Conservation (phyloP, 495 filamentous ascomycete genomes). For the Oidiodendron maius region DNA sequence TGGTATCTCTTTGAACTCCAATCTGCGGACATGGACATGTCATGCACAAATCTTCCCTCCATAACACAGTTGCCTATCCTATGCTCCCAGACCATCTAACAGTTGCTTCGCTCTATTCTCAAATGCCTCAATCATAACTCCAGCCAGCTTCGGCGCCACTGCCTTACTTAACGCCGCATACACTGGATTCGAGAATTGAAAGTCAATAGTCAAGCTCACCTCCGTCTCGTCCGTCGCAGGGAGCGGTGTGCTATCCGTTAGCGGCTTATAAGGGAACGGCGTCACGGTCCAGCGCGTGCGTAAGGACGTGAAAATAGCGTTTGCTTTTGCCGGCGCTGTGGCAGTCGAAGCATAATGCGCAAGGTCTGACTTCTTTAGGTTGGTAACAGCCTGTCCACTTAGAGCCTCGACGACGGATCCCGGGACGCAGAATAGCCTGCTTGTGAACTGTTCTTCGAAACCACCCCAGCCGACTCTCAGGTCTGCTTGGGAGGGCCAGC, state of each 20-base stretch:
- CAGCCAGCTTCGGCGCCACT: constrained; percentile 76
- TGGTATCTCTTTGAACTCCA: neutral
- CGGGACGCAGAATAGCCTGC: constrained; percentile 66
- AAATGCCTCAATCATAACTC: constrained; percentile 89
- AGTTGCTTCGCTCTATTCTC: constrained; percentile 66
- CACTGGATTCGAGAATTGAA: constrained; percentile 77
- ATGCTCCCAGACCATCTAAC: constrained; percentile 31
- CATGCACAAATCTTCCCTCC: constrained; percentile 8
- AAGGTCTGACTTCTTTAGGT: constrained; percentile 32
- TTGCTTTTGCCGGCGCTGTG: constrained; percentile 16
- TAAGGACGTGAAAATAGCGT: constrained; percentile 67
- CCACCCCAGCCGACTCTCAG: constrained; percentile 80
- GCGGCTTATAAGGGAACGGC: constrained; percentile 25
- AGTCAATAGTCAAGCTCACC: constrained; percentile 68
- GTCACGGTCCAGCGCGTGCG: constrained; percentile 70
- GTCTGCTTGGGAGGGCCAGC: constrained; percentile 68
- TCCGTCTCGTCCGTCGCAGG: constrained; percentile 49
- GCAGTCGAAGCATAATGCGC: constrained; percentile 22
- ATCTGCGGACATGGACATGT: neutral
- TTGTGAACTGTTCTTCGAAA: constrained; percentile 75
- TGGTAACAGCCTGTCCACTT: constrained; percentile 49
- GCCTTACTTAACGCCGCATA: constrained; percentile 74
- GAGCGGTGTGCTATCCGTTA: constrained; percentile 22
- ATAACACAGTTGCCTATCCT: neutral
- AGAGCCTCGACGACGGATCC: constrained; percentile 69